phyloP scores from a whole-genome alignment of 208 protist species.

The Histomonas meleagridis region DNA sequence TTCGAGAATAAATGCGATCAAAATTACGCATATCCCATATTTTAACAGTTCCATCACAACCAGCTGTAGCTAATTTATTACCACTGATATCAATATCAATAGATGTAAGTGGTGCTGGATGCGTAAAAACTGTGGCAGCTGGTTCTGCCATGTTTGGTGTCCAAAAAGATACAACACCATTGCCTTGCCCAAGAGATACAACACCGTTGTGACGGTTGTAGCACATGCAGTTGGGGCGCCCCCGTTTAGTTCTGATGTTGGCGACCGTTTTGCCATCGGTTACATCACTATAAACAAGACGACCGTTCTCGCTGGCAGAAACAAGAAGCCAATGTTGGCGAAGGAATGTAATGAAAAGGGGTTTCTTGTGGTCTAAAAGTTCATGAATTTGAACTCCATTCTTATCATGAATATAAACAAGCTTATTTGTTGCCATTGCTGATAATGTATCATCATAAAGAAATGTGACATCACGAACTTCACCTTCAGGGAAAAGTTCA shows the following conservation, averaged over 20 bases:
- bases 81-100: constrained; percentile 11
- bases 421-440: background rate
- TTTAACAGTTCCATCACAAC: background rate
- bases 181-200: background rate
- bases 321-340: background rate
- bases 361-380: background rate
- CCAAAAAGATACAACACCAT: background rate
- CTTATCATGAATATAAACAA: background rate
- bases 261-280: background rate
- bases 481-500: background rate
- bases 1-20: background rate
- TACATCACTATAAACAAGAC: background rate
- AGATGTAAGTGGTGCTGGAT: background rate
- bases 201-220: background rate
- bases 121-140: background rate
- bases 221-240: background rate
- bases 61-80: background rate
- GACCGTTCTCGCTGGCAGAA: background rate
- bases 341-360: background rate
- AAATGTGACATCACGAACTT: constrained; percentile 1
- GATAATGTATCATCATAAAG: background rate
- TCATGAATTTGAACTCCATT: background rate
- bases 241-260: background rate
- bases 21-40: constrained; percentile 25
- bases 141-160: background rate